A percentile compares a stretch with the other conserved stretches of the same genome.
These are phyloP conservation scores for Logfia minima DNA, from an alignment of 129 eudicot species.

Conservation along the genomic window DNA sequence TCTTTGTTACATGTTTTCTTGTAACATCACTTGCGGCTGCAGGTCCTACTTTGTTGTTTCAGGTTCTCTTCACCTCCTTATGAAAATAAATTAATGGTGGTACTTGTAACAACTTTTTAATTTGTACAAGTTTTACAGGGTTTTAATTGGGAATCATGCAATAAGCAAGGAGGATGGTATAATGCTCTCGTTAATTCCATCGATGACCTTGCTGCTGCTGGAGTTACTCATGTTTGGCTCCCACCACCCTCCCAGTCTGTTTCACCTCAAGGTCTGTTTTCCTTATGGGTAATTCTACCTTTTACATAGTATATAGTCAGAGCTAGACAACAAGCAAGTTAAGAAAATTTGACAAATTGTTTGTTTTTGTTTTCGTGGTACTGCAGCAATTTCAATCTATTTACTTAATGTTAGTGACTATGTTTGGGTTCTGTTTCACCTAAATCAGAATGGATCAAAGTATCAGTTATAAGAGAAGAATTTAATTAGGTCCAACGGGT, in stretches of 20 bases:
- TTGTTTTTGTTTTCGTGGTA: too few species aligned
- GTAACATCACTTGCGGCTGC: background rate
- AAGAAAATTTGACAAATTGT: background rate
- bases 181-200: conserved; percentile 40
- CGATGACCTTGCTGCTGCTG: conserved; percentile 51
- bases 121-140: conserved; percentile 40
- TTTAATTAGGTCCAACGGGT: too few species aligned
- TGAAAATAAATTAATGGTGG: background rate
- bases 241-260: conserved; percentile 80
- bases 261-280: conserved; percentile 49
- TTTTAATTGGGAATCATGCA: conserved; percentile 72
- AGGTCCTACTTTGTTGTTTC: conserved; percentile 27
- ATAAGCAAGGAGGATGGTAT: conserved; percentile 66
- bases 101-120: too few species aligned
- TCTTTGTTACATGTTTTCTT: conserved; percentile 18
- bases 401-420: too few species aligned
- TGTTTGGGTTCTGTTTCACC: too few species aligned
- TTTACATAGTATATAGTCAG: background rate
- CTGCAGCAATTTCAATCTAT: too few species aligned
- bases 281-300: background rate
- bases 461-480: too few species aligned
- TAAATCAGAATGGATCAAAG: too few species aligned
- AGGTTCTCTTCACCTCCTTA: conserved; percentile 12
- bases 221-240: conserved; percentile 80
- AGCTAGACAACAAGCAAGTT: background rate